These are phyloP conservation scores for Fermentozyma sake DNA, from an alignment of 1,139 yeast genomes.

Conservation along the genomic window DNA sequence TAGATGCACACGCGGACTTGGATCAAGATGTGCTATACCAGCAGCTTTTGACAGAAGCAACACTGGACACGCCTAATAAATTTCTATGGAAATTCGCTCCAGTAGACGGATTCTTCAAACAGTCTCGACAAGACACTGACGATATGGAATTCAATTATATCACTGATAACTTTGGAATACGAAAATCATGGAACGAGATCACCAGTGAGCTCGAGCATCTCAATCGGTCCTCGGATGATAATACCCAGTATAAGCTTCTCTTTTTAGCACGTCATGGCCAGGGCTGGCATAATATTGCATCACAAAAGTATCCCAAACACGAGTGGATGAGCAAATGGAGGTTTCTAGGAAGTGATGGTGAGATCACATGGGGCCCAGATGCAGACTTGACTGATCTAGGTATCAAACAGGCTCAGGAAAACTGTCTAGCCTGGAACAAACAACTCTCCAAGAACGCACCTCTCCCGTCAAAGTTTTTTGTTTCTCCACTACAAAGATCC, in stretches of 20 bases:
- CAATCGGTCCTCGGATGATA: constrained; percentile 27
- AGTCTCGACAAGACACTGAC: constrained; percentile 41
- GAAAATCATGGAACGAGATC: constrained; percentile 42
- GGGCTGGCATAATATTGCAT: constrained; percentile 68
- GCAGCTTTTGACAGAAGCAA: constrained; percentile 8
- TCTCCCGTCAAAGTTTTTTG: constrained; percentile 50
- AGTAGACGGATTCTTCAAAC: constrained; percentile 50
- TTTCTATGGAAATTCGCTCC: constrained; percentile 40
- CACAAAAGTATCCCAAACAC: constrained; percentile 49
- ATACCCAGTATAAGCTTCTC: constrained; percentile 49
- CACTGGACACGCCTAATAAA: constrained; percentile 6
- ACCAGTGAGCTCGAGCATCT: constrained; percentile 27
- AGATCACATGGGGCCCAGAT: constrained; percentile 63
- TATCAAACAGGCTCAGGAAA: constrained; percentile 38
- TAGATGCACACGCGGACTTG: constrained; percentile 34
- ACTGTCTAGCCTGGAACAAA: constrained; percentile 38
- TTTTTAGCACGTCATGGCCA: constrained; percentile 75
- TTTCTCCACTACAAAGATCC: constrained; percentile 65
- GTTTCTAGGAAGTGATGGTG: constrained; percentile 50
- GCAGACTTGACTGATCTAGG: constrained; percentile 62
- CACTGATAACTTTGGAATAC: constrained; percentile 44
- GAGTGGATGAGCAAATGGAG: constrained; percentile 64
- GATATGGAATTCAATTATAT: constrained; percentile 47
- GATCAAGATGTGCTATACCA: constrained; percentile 27
- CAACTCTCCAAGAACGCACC: constrained; percentile 48